phyloP scores from a whole-genome alignment of 768 basidiomycete species.

The Mycena floridula region DNA sequence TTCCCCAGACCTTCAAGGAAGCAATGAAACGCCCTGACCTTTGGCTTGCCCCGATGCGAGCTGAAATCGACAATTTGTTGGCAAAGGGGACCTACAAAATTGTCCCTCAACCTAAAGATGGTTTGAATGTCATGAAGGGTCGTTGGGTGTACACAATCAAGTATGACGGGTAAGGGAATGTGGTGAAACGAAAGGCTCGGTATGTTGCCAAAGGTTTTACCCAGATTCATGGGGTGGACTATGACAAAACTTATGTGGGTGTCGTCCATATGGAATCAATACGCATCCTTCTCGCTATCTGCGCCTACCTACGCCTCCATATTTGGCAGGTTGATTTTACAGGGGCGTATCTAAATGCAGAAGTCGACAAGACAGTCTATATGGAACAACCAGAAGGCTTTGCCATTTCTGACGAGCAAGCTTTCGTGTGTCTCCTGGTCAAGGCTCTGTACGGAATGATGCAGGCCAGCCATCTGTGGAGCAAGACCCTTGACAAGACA shows the following conservation, averaged over 20 bases:
- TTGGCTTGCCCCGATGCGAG: slow-evolving; percentile 9
- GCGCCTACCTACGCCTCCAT: slow-evolving; percentile 19
- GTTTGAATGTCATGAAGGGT: slow-evolving; percentile 8
- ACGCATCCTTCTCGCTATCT: slow-evolving; percentile 17
- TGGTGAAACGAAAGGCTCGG: slow-evolving; percentile 21
- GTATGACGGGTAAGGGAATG: slow-evolving; percentile 18
- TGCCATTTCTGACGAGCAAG: slow-evolving; percentile 9
- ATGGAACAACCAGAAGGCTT: slow-evolving; percentile 32
- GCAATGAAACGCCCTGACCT: slow-evolving; percentile 10
- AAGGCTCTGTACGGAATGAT: slow-evolving; percentile 4
- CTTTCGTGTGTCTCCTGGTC: neutral
- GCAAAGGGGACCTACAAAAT: slow-evolving; percentile 12
- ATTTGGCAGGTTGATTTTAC: slow-evolving; percentile 29
- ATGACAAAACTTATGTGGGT: slow-evolving; percentile 13
- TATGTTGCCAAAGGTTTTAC: slow-evolving; percentile 21
- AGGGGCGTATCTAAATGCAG: slow-evolving; percentile 24
- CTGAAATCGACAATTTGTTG: slow-evolving; percentile 14
- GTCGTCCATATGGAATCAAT: slow-evolving; percentile 14
- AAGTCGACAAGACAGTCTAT: slow-evolving; percentile 14
- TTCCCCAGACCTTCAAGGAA: neutral
- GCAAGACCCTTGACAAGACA: neutral
- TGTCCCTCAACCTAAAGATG: slow-evolving; percentile 1
- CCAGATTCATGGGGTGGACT: slow-evolving; percentile 29
- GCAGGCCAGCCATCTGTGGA: slow-evolving; percentile 1
- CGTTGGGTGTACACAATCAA: slow-evolving; percentile 24